A percentile compares a stretch with the other conserved stretches of the same genome.
These are phyloP conservation scores for Ambrosia hybrid DNA, from an alignment of 140 eudicot species.

Conservation along the genomic window DNA sequence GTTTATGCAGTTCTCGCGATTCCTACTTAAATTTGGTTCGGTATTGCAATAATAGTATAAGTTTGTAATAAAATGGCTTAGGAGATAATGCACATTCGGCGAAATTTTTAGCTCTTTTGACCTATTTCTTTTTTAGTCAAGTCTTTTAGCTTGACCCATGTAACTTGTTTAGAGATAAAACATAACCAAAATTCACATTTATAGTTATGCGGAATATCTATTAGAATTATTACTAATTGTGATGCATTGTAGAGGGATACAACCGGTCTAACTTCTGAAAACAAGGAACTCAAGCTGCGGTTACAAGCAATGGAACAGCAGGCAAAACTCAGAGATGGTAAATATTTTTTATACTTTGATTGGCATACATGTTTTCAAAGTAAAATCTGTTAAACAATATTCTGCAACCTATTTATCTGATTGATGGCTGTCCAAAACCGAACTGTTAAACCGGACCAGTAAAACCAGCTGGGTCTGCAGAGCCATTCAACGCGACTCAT, in stretches of 20 bases:
- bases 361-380: too few relatives aligned
- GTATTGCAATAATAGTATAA: background rate
- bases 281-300: conserved; percentile 86
- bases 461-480: too few relatives aligned
- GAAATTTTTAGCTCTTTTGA: background rate
- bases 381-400: too few relatives aligned
- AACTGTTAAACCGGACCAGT: too few relatives aligned
- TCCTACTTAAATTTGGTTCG: background rate
- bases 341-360: background rate
- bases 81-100: background rate
- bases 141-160: background rate
- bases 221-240: conserved; percentile 19
- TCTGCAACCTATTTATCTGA: too few relatives aligned
- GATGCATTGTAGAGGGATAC: conserved; percentile 64
- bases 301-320: conserved; percentile 92
- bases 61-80: background rate
- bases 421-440: too few relatives aligned
- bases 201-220: background rate
- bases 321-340: conserved; percentile 93
- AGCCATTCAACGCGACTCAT: too few relatives aligned
- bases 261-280: conserved; percentile 70
- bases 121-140: background rate
- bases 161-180: background rate
- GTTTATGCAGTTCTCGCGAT: background rate
- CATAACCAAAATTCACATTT: background rate